phyloP scores from a whole-genome alignment of 2,329 filamentous ascomycete species.

The Xylaria polymorpha region DNA sequence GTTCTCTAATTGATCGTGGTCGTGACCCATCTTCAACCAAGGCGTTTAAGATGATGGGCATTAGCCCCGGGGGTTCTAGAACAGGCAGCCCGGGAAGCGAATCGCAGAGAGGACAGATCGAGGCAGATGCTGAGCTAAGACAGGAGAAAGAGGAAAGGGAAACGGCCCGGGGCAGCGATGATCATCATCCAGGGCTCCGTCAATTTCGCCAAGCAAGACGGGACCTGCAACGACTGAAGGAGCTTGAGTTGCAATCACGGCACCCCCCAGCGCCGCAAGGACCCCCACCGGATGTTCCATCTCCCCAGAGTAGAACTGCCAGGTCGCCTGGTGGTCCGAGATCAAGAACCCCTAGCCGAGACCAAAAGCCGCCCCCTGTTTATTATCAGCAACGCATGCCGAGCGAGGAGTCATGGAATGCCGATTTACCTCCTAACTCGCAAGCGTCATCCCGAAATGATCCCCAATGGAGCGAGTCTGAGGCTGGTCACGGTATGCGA shows the following conservation, averaged over 20 bases:
- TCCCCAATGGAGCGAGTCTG: constrained; percentile 66
- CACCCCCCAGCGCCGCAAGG: constrained; percentile 51
- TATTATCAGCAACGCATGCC: constrained; percentile 58
- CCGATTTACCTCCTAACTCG: constrained; percentile 43
- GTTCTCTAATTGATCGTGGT: constrained; percentile 67
- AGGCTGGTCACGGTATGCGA: constrained; percentile 61
- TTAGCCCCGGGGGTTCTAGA: constrained; percentile 57
- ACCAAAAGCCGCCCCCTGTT: constrained; percentile 59
- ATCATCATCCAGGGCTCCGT: constrained; percentile 62
- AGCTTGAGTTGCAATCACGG: constrained; percentile 61
- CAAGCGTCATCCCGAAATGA: constrained; percentile 51
- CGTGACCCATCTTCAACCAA: constrained; percentile 61
- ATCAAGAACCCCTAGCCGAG: constrained; percentile 56
- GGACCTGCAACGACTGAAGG: constrained; percentile 67
- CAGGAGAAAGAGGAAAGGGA: constrained; percentile 38
- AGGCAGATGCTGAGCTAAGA: constrained; percentile 19
- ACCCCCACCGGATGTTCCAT: constrained; percentile 38
- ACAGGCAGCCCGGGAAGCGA: constrained; percentile 37
- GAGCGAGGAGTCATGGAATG: constrained; percentile 56
- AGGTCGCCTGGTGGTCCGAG: constrained; percentile 44
- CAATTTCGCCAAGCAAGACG: constrained; percentile 69
- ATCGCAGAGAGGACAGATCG: constrained; percentile 29
- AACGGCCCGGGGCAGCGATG: constrained; percentile 35
- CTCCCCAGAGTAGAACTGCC: constrained; percentile 40
- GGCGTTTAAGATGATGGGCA: constrained; percentile 70